These are phyloP conservation scores for Leccinum variicolor DNA, from an alignment of 768 basidiomycete genomes.

Conservation along the genomic window DNA sequence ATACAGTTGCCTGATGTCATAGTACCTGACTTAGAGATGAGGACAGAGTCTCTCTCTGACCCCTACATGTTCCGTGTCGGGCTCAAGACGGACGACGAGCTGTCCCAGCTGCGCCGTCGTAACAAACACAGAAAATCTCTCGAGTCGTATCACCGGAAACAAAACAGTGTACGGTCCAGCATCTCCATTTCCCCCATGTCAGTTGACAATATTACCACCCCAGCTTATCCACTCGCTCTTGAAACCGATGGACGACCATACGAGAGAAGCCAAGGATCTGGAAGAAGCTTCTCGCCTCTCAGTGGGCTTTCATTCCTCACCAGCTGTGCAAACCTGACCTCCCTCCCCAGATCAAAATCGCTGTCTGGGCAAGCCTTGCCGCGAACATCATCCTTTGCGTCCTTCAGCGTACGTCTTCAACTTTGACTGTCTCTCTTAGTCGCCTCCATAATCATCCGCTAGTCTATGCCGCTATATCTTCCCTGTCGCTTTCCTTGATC, in stretches of 20 bases:
- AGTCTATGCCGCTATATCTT: constrained; percentile 93
- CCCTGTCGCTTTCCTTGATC: constrained; percentile 78
- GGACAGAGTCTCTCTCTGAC: constrained; percentile 42
- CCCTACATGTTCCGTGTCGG: constrained; percentile 66
- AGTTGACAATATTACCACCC: background rate
- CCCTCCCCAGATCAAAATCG: constrained; percentile 71
- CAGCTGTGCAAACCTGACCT: background rate
- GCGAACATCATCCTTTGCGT: constrained; percentile 72
- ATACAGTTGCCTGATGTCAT: background rate
- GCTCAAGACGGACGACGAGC: constrained; percentile 58
- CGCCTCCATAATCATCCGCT: background rate
- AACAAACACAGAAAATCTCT: constrained; percentile 59
- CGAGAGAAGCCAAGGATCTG: constrained; percentile 71
- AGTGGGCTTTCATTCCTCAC: constrained; percentile 37
- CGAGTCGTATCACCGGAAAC: constrained; percentile 62
- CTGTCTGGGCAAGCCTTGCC: constrained; percentile 78
- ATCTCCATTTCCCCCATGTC: background rate
- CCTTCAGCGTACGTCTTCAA: constrained; percentile 52
- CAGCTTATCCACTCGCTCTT: constrained; percentile 86
- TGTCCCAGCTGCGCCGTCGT: constrained; percentile 55
- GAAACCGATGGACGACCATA: constrained; percentile 89
- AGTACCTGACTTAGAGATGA: constrained; percentile 38
- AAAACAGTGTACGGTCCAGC: constrained; percentile 59
- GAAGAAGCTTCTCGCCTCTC: constrained; percentile 65
- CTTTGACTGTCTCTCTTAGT: background rate